A percentile compares a stretch with the other conserved stretches of the same genome.
These are phyloP conservation scores for Aspergillus sp. DNA, from an alignment of 2,329 filamentous ascomycete genomes.

Conservation along the genomic window DNA sequence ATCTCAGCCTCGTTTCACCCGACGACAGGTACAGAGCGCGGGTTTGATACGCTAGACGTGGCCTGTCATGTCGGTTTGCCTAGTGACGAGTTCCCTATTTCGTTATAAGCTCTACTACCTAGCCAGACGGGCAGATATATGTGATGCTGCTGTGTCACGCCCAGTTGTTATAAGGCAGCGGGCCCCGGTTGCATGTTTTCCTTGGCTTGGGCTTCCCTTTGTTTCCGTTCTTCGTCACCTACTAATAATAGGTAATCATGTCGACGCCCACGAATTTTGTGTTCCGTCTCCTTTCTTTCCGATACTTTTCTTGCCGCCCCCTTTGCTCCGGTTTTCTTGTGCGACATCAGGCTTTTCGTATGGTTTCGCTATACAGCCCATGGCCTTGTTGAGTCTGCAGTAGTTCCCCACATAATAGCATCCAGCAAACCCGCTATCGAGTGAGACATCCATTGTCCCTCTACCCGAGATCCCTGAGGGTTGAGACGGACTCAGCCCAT, in stretches of 20 bases:
- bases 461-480: neutral
- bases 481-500: neutral
- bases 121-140: neutral
- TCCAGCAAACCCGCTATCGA: neutral
- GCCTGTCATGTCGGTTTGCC: conserved; percentile 8
- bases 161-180: neutral
- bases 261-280: neutral
- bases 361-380: neutral
- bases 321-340: neutral
- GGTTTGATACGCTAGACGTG: neutral
- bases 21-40: neutral
- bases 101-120: neutral
- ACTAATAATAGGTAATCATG: conserved; percentile 1
- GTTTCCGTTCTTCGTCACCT: neutral
- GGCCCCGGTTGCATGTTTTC: neutral
- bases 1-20: neutral
- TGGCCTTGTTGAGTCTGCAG: neutral
- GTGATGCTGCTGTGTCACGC: conserved; percentile 11
- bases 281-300: neutral
- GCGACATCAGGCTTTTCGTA: neutral
- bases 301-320: neutral
- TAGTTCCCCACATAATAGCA: neutral
- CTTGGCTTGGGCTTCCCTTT: neutral
- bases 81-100: neutral
- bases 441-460: neutral